Evolutionary conservation across 2,329 filamentous ascomycete genomes (phyloP), one percentile per base, ranked within the genome.

Genomic region (Delphinella strobiligena): DNA sequence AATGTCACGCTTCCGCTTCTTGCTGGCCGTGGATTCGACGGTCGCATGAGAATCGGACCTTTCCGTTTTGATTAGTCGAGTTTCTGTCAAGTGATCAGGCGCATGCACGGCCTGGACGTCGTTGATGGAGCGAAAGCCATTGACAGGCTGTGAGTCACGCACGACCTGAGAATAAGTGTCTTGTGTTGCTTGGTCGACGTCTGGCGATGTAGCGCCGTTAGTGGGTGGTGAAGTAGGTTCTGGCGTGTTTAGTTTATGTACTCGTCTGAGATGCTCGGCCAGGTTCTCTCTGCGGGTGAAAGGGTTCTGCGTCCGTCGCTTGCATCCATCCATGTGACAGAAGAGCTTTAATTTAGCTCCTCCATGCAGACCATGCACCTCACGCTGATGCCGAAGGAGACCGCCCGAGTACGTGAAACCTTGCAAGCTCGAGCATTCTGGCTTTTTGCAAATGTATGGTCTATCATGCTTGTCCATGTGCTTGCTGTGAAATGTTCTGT

Each of bases 401-500:
- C 89, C 89, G 12, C 89, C 89, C 0, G 84, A 89, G 58, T 96
- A 96, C 1, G 89, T 96, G 60, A 96, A 96, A 1, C 89, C 89
- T 38, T 84, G 83, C 0, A 94, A 73, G 53, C 94, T 94, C 53
- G 89, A 85, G 61, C 89, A 95, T 29, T 82, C 82, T n/a, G 75
- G 71, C 32, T 81, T 78, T 16, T 68, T 71, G 60, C 89, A 96
- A 53, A 87, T 83, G 57, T 95, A 96, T 1, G 89, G 89, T 10
- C 89, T 74, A 51, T 94, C 87, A 58, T 96, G 89, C 59, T 94
- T 94, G 64, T 96, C 89, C 88, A 95, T 95, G 59, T 96, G 89
- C 65, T 96, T 95, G 57, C 86, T 93, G 48, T 45, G 38, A 27
- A 44, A 41, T 34, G 39, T 34, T 47, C 54, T 41, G 54, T 49